phyloP scores from a whole-genome alignment of 176 grass and related monocot genomes.

The Oryza rufipogon region DNA sequence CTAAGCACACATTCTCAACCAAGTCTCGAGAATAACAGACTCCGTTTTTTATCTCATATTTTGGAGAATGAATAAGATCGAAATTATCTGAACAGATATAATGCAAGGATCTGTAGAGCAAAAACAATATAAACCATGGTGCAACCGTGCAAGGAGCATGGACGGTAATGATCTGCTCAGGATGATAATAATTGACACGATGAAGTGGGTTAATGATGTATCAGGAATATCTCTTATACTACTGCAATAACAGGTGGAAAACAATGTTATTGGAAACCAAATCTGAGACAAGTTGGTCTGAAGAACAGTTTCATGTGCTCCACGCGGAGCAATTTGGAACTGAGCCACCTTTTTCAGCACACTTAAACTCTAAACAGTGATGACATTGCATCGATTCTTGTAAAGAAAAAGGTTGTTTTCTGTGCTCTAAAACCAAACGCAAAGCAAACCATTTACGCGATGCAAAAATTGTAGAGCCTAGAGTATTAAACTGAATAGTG shows the following conservation, averaged over 20 bases:
- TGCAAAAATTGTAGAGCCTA: background rate
- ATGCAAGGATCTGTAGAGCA: background rate
- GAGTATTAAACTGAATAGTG: background rate
- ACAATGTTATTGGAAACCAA: background rate
- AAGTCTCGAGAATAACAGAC: background rate
- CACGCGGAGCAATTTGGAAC: background rate
- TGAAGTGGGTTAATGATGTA: background rate
- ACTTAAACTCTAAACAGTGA: background rate
- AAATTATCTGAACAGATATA: background rate
- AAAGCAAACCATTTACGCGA: background rate
- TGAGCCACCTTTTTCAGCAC: background rate
- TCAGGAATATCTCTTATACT: background rate
- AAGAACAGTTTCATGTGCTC: background rate
- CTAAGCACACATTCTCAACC: background rate
- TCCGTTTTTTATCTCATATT: background rate
- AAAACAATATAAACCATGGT: background rate
- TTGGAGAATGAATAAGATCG: background rate
- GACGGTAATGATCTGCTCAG: background rate
- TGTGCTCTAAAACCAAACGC: background rate
- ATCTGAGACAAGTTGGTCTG: background rate
- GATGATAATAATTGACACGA: background rate
- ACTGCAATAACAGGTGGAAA: background rate
- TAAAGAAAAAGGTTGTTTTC: background rate
- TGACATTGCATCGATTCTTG: background rate
- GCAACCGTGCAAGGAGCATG: background rate